Evolutionary conservation across 306 rosid species (phyloP), one percentile per base, ranked within the genome.

Genomic region (Lagenaria siceraria): DNA sequence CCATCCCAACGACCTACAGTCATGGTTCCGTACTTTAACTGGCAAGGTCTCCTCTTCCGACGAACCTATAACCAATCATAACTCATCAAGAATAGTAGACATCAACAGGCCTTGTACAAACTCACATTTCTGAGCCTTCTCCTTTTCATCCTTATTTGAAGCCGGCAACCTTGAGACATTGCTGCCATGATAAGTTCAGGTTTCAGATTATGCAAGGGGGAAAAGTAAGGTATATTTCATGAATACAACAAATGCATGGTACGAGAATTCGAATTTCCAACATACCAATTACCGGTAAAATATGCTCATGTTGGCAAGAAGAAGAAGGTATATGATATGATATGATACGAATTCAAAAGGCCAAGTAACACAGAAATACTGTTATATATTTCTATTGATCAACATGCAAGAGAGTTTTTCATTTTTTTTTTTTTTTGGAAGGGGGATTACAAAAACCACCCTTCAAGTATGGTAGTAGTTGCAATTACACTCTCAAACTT

Each of bases 61-160:
- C 22, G 46, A 73, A 51, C 77, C 77, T 18, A 18, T 73, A 74
- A 80, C 60, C 77, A 52, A n/a, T 90, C 78, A 90, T 75, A 90
- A 86, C 62, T 88, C 93, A 70, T 88, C 90, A 56, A 91, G 79
- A 55, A 94, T 84, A 10, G 97, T 91, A 43, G 97, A 91, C 85
- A 91, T 58, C 81, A 94, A 74, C 75, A 94, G 82, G 79, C 96
- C 98, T 81, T 85, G 93, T 46, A 90, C 88, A 53, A 94, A 94
- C 78, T 91, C 89, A 53, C 87, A 86, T 85, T 87, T 91, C 36
- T 89, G 88, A 38, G 88, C 84, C 75, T 86, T 89, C 89, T 94
- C 96, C 84, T 80, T 82, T 65, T 83, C 84, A 62, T 94, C 97
- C 85, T 89, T 84, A 22, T 79, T 79, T 4, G 96, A 91, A 24